phyloP scores from a whole-genome alignment of 495 filamentous ascomycete genomes.

The Penicillium crystallinum region DNA sequence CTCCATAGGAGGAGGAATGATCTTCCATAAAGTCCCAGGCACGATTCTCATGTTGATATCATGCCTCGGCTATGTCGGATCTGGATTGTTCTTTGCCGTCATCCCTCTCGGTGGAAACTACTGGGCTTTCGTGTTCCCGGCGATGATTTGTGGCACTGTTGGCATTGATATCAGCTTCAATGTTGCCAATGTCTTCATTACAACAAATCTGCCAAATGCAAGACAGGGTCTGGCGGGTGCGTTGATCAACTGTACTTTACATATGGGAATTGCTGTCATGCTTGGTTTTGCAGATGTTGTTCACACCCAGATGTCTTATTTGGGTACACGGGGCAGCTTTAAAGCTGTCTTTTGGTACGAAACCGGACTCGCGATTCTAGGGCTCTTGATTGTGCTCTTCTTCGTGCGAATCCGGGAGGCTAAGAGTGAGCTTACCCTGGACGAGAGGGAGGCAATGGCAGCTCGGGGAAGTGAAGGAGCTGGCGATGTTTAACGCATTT shows the following conservation, averaged over 20 bases:
- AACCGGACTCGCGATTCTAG: constrained; percentile 49
- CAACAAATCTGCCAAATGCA: constrained; percentile 61
- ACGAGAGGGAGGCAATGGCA: constrained; percentile 51
- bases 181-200: constrained; percentile 80
- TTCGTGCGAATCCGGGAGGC: constrained; percentile 66
- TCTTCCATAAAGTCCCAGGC: constrained; percentile 71
- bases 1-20: constrained; percentile 63
- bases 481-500: not conserved
- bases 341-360: constrained; percentile 67
- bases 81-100: constrained; percentile 66
- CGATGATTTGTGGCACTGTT: constrained; percentile 76
- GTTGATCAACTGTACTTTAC: constrained; percentile 58
- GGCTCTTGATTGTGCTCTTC: constrained; percentile 50
- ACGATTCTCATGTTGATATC: constrained; percentile 66
- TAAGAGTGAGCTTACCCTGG: constrained; percentile 62
- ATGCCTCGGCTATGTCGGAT: constrained; percentile 57
- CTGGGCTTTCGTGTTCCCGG: constrained; percentile 73
- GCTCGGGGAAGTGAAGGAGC: not conserved
- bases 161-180: constrained; percentile 84
- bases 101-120: constrained; percentile 57
- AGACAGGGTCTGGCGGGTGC: constrained; percentile 76
- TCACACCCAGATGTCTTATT: constrained; percentile 45
- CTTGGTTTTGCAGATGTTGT: constrained; percentile 72
- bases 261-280: constrained; percentile 80
- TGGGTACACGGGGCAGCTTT: constrained; percentile 48